Evolutionary conservation across 2,329 filamentous ascomycete genomes (phyloP).

Genomic region (Diaporthe ilicicola): DNA sequence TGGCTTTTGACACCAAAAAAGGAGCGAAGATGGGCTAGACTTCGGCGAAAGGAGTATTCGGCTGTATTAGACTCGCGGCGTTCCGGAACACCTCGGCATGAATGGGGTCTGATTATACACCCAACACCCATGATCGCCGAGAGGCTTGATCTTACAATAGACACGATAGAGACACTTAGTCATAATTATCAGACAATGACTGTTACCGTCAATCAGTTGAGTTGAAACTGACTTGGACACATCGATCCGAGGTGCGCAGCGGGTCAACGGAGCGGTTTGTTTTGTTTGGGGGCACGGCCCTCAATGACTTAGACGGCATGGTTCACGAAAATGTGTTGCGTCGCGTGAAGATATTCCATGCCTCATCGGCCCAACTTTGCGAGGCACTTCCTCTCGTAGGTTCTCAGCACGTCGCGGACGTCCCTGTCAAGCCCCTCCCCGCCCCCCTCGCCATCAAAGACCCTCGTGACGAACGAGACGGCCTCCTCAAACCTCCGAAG

Average conservation of each 20-base stretch:
- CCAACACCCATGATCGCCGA: conserved; percentile 23
- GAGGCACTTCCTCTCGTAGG: conserved; percentile 54
- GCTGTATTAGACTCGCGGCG: conserved; percentile 22
- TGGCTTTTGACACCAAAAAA: conserved; percentile 24
- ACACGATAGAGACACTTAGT: conserved; percentile 27
- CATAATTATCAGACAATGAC: conserved; percentile 1
- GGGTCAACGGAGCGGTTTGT: no score
- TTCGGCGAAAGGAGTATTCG: conserved; percentile 8
- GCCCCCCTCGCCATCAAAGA: conserved; percentile 43
- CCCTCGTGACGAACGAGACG: conserved; percentile 48
- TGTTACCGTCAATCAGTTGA: neutral
- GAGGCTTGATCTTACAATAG: conserved; percentile 29
- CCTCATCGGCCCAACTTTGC: conserved; percentile 39
- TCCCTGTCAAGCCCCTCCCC: conserved; percentile 53
- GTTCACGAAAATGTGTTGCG: neutral
- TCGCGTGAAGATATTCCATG: no score
- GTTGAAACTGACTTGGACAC: neutral
- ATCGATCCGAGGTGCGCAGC: neutral
- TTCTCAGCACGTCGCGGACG: conserved; percentile 47
- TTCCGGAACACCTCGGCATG: conserved; percentile 14
- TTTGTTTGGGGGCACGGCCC: neutral
- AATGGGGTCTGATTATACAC: conserved; percentile 16
- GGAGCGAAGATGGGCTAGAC: conserved; percentile 5
- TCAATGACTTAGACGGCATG: neutral
- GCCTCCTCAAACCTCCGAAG: conserved; percentile 57